These are phyloP conservation scores for Hydnomerulius pinastri DNA, from an alignment of 768 basidiomycete genomes.

Conservation along the genomic window DNA sequence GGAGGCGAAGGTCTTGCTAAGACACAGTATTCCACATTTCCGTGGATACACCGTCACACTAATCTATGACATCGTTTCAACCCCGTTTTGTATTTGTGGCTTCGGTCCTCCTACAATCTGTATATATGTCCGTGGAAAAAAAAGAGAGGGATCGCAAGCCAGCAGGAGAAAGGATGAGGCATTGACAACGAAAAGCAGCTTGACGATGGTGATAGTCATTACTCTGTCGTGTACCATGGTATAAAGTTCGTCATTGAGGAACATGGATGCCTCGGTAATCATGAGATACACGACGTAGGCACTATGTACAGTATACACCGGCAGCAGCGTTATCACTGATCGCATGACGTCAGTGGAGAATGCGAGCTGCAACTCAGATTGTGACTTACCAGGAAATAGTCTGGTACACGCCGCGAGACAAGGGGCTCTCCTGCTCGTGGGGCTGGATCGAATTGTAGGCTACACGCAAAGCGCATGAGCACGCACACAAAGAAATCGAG, in stretches of 20 bases:
- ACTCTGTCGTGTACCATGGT: slow-evolving; percentile 16
- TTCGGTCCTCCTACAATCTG: slow-evolving; percentile 1
- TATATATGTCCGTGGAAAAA: background rate
- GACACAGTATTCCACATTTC: too few relatives aligned
- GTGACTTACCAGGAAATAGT: slow-evolving; percentile 83
- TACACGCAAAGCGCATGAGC: slow-evolving; percentile 32
- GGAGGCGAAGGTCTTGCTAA: background rate
- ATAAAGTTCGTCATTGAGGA: slow-evolving; percentile 14
- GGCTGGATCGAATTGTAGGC: slow-evolving; percentile 99
- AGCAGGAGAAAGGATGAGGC: background rate
- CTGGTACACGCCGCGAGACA: slow-evolving; percentile 92
- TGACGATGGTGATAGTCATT: slow-evolving; percentile 2
- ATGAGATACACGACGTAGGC: slow-evolving; percentile 23
- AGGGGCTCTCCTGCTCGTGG: slow-evolving; percentile 98
- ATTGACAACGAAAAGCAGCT: background rate
- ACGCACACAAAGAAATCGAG: slow-evolving; percentile 1
- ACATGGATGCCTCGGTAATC: slow-evolving; percentile 5
- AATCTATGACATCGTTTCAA: too few relatives aligned
- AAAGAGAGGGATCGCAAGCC: background rate
- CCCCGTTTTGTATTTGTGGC: background rate
- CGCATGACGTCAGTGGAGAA: background rate
- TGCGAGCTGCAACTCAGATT: background rate
- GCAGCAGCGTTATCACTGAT: slow-evolving; percentile 17
- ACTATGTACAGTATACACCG: slow-evolving; percentile 25
- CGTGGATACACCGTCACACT: too few relatives aligned